A percentile compares a stretch with the other conserved stretches of the same genome.
These are phyloP conservation scores for Neofusicoccum cordaticola DNA, from an alignment of 2,329 filamentous ascomycete genomes.

Conservation along the genomic window DNA sequence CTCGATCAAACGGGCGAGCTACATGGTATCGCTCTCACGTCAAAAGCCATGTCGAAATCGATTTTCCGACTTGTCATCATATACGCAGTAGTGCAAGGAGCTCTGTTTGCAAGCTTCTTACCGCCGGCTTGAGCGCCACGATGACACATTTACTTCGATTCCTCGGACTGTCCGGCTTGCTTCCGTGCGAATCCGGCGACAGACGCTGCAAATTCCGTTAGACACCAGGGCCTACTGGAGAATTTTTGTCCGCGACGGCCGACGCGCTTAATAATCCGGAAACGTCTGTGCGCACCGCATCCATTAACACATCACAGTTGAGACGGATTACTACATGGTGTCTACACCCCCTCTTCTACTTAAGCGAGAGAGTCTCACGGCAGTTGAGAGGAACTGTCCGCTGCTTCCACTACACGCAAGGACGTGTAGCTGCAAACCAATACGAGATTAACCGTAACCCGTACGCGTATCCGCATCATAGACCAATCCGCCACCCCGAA, in stretches of 20 bases:
- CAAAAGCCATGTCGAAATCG: background rate
- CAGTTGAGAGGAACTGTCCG: background rate
- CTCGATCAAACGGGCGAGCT: slow-evolving; percentile 13
- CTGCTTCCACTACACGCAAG: background rate
- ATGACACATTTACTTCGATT: background rate
- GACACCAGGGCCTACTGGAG: background rate
- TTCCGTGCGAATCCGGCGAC: background rate
- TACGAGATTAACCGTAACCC: background rate
- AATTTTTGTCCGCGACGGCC: background rate
- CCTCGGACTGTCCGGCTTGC: background rate
- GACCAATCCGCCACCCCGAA: background rate
- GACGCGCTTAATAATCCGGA: background rate
- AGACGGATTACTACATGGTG: too few relatives aligned
- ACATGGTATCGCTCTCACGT: background rate
- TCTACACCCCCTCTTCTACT: background rate
- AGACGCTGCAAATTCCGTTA: background rate
- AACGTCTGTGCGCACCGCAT: background rate
- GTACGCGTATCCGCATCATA: background rate
- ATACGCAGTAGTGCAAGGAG: slow-evolving; percentile 80
- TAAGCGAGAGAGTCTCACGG: background rate
- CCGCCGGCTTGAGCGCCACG: slow-evolving; percentile 67
- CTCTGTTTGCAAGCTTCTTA: slow-evolving; percentile 83
- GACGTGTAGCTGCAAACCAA: background rate
- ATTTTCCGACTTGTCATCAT: slow-evolving; percentile 49
- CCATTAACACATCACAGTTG: too few relatives aligned